Conservation (phyloP, 2,329 filamentous ascomycete genomes). For the Xylariales sp. region DNA sequence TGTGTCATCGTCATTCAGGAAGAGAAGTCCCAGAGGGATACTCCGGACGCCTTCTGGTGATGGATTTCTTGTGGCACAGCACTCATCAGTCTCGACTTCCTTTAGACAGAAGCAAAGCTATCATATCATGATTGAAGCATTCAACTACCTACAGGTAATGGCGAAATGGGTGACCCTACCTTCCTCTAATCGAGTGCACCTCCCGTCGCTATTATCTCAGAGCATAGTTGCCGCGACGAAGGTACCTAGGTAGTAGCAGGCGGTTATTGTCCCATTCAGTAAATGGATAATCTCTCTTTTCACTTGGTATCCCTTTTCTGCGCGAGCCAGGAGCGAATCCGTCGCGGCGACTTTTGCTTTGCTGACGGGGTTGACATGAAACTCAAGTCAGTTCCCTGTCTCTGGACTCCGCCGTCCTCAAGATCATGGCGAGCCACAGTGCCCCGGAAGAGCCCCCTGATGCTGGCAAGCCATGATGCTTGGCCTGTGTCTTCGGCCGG, state of each 20-base stretch:
- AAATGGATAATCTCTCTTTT: background rate
- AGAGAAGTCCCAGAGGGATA: background rate
- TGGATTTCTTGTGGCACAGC: background rate
- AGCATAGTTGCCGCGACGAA: background rate
- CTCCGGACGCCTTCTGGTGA: background rate
- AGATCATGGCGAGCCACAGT: background rate
- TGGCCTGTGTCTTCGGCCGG: background rate
- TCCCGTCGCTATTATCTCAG: background rate
- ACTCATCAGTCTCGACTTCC: conserved; percentile 4
- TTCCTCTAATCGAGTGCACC: background rate
- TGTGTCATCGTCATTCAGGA: background rate
- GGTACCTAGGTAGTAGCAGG: background rate
- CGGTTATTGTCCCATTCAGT: background rate
- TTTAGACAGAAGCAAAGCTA: background rate
- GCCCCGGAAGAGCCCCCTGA: background rate
- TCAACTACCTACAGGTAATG: background rate
- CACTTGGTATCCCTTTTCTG: background rate
- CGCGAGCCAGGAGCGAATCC: background rate
- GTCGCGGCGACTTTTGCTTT: background rate
- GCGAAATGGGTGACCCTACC: background rate
- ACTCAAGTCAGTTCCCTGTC: conserved; percentile 7
- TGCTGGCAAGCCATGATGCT: background rate
- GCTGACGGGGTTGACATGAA: background rate
- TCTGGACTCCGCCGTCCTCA: background rate
- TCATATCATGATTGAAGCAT: background rate